Conservation (phyloP, 2,329 filamentous ascomycete genomes). For the Trichoderma gracile region DNA sequence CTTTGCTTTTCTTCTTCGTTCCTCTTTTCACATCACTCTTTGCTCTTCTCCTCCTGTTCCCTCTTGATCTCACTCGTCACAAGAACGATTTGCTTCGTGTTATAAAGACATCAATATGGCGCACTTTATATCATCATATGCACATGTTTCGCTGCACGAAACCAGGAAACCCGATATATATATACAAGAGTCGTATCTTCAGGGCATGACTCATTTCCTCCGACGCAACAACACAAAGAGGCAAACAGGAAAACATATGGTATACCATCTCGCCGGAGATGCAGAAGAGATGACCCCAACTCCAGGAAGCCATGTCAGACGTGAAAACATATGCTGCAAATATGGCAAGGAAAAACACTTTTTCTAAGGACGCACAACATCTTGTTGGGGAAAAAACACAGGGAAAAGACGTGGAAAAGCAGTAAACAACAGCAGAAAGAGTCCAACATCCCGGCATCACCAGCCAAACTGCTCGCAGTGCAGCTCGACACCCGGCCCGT, state of each 20-base stretch:
- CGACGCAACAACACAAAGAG: background rate
- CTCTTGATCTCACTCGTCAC: no score
- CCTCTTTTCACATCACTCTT: no score
- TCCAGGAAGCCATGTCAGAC: background rate
- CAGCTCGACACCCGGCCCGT: conserved; percentile 49
- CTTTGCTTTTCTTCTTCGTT: no score
- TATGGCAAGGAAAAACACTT: background rate
- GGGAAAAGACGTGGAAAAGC: no score
- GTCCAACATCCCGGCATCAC: conserved; percentile 31
- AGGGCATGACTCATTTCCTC: background rate
- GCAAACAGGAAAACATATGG: background rate
- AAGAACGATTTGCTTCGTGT: no score
- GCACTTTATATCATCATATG: background rate
- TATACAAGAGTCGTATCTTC: background rate
- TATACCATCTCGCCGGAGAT: background rate
- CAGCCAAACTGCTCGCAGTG: conserved; percentile 53
- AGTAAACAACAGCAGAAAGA: background rate
- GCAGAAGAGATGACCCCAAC: background rate
- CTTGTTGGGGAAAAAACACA: background rate
- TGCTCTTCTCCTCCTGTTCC: no score
- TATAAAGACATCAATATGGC: background rate
- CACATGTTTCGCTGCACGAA: background rate
- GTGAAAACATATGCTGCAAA: background rate
- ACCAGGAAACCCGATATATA: background rate
- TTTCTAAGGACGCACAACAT: background rate